Evolutionary conservation across 345 rosid genomes (phyloP).

Genomic region (Bretschneidera sinensis): DNA sequence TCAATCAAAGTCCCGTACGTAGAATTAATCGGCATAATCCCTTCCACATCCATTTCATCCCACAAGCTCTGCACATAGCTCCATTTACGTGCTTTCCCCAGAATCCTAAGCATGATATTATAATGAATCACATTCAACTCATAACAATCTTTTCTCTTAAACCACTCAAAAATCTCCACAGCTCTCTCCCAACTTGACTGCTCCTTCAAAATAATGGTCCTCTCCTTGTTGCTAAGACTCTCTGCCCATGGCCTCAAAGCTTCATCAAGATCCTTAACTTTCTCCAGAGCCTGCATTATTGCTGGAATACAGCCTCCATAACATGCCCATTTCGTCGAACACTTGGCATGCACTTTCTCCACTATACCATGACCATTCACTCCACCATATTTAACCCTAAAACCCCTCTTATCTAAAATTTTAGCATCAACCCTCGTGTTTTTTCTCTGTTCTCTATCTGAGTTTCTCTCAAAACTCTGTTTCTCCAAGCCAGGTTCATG

Average conservation of each 20-base stretch:
- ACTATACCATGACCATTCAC: constrained; percentile 8
- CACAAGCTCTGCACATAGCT: constrained; percentile 48
- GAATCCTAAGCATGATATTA: constrained; percentile 66
- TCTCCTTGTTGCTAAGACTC: constrained; percentile 64
- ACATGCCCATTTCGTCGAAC: constrained; percentile 72
- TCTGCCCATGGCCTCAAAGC: constrained; percentile 83
- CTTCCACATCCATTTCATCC: constrained; percentile 54
- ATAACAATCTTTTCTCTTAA: constrained; percentile 59
- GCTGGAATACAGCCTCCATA: constrained; percentile 75
- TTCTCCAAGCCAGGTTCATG: constrained; percentile 26
- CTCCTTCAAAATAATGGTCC: constrained; percentile 85
- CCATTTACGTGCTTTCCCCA: constrained; percentile 75
- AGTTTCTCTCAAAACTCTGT: constrained; percentile 26
- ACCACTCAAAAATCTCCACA: constrained; percentile 80
- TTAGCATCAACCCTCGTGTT: constrained; percentile 14
- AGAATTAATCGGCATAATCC: constrained; percentile 59
- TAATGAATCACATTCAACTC: constrained; percentile 87
- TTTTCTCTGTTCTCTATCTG: constrained; percentile 23
- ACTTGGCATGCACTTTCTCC: constrained; percentile 43
- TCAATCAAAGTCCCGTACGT: constrained; percentile 88
- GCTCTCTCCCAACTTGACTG: constrained; percentile 82
- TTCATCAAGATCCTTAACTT: constrained; percentile 49
- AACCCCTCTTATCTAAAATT: constrained; percentile 18
- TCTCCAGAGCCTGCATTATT: constrained; percentile 61
- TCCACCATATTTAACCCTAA: neutral